Evolutionary conservation across 2,329 filamentous ascomycete species (phyloP), one percentile per base, ranked within the genome.

Genomic region (Coniochaeta pulveracea): DNA sequence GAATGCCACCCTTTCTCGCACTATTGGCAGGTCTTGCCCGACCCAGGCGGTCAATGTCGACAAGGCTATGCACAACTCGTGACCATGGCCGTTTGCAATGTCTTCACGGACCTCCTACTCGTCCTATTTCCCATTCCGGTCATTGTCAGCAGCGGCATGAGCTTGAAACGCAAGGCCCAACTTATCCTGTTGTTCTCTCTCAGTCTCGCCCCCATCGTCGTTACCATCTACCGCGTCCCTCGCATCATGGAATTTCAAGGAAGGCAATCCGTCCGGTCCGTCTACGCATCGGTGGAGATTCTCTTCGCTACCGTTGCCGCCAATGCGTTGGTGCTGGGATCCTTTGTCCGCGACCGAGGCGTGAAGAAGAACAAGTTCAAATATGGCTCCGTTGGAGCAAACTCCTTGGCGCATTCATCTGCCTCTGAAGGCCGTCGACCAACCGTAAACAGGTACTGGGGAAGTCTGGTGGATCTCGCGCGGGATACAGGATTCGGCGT

Each of bases 381-480:
- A 34, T 69, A 74, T 40, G 66, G 66, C 11, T 75, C 77, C 2
- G 60, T 66, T 10, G 60, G 70, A 4, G 68, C 69, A 26, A 73
- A 75, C 25, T 86, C 82, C 1, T 60, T 80, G 24, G 77, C 75
- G 32, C 64, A 57, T 26, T 54, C 56, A 3, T 49, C 50, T 2
- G 50, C 40, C 4, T 51, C 50, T 26, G 51, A 51, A 26, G 47
- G 56, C 12, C 60, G 55, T 40, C 61, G 66, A 40, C 68, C 61
- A 41, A 64, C 67, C 9, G 40, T 79, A 27, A 59, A 77, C 38
- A 71, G 73, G 32, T 74, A 83, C 36, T 89, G 83, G 78, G 86
- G 85, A 26, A 94, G 85, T 45, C 89, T 96, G 46, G 86, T 93
- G 49, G 85, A 96, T 50, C 70, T 96, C 1, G 85, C 93, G 4